Evolutionary conservation across 2,329 filamentous ascomycete species (phyloP), one percentile per base, ranked within the genome.

Genomic region (Trichophyton mentagrophytes): DNA sequence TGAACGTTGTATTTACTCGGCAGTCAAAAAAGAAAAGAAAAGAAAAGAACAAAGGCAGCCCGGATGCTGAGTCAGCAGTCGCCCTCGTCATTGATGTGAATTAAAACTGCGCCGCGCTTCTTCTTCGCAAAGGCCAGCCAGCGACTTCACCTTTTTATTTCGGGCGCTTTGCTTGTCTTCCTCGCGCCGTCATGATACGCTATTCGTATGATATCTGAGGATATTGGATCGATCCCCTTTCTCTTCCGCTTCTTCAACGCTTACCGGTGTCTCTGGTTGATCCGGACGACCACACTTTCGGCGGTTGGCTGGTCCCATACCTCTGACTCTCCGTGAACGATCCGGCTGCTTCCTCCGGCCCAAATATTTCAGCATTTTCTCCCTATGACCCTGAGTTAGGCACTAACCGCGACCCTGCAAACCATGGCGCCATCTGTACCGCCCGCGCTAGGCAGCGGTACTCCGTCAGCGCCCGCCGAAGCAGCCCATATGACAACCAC

Each of bases 401-500:
- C 49, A 22, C 8, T 15, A n/a, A 3, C 15, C n/a, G 49, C 27
- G 22, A 22, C 6, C 27, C 1, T 57, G 11, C 8, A 42, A 8
- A 40, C 7, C 11, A 57, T 57, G 55, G 30, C 30, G 33, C 38
- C 30, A 30, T 57, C 55, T 17, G 42, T 57, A 20, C 55, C 33
- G 2, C 49, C 25, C 8, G n/a, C 38, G 7, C 15, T 22, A 11
- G 55, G 38, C 1, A 57, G 38, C n/a, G 20, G 38, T 40, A 57
- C 55, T 15, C 30, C n/a, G 27, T 20, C 15, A 13, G 30, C 15
- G 5, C 8, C 11, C 22, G n/a, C 15, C n/a, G 55, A 11, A 44
- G 25, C 49, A 17, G 59, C 58, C 63, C 84, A 86, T 71, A 87
- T 95, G 84, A 89, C 89, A 44, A 95, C 89, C 11, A 97, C 93